Percentiles rank a stretch among this genome's conserved stretches.
Conservation (phyloP, 768 basidiomycete species). For the Lyophyllum semitale region DNA sequence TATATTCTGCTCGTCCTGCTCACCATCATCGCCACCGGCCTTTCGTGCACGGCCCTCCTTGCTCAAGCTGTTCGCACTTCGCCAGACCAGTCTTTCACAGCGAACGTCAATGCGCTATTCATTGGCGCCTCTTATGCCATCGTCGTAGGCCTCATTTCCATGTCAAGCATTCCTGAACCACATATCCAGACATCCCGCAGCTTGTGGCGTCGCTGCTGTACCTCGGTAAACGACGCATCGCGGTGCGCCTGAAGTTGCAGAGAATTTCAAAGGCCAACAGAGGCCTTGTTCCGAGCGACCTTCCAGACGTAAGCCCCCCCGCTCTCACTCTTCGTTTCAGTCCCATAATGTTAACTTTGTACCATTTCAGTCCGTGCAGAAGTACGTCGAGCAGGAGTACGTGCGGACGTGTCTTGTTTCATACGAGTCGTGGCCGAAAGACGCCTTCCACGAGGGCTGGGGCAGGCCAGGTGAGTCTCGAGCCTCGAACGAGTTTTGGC, state of each 20-base stretch:
- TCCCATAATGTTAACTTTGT: neutral
- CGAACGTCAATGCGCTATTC: constrained; percentile 69
- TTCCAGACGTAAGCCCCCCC: constrained; percentile 56
- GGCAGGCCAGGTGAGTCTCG: constrained; percentile 59
- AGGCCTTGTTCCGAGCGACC: constrained; percentile 52
- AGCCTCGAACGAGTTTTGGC: constrained; percentile 1
- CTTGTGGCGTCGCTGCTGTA: constrained; percentile 58
- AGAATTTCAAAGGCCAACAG: constrained; percentile 65
- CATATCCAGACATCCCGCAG: constrained; percentile 31
- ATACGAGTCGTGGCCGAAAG: constrained; percentile 70
- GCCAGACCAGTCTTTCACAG: constrained; percentile 49
- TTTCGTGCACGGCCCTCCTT: constrained; percentile 67
- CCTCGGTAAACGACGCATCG: constrained; percentile 69
- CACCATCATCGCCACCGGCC: constrained; percentile 52
- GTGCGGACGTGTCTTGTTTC: constrained; percentile 72
- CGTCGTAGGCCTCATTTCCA: constrained; percentile 47
- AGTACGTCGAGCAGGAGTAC: constrained; percentile 74
- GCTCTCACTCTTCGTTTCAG: neutral
- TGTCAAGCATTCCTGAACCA: neutral
- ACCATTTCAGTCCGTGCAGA: constrained; percentile 59
- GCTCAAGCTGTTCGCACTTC: constrained; percentile 74
- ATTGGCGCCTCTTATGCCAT: constrained; percentile 72
- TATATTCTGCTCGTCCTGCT: constrained; percentile 56
- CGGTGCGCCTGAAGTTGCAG: constrained; percentile 63
- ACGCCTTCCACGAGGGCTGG: constrained; percentile 72